Percentiles rank a stretch among this genome's conserved stretches.
phyloP scores from a whole-genome alignment of 345 rosid genomes.

The Brassica rapa region DNA sequence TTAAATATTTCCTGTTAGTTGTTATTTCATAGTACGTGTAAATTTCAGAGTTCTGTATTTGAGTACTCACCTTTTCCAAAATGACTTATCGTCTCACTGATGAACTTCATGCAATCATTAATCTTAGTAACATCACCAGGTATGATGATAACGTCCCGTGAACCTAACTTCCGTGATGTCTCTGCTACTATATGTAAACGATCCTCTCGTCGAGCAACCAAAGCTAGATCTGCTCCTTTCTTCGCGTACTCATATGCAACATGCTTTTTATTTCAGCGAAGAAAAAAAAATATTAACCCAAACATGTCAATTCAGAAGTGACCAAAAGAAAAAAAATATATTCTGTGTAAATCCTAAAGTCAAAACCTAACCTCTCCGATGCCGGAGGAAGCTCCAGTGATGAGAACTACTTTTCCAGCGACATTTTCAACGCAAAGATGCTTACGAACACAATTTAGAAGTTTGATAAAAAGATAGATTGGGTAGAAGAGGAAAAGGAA shows the following conservation, averaged over 20 bases:
- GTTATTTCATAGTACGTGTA: neutral
- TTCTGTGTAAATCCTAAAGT: neutral
- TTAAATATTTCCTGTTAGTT: neutral
- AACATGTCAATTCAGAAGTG: neutral
- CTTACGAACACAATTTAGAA: neutral
- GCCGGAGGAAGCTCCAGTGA: conserved; percentile 6
- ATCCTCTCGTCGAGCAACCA: conserved; percentile 1
- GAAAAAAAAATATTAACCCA: neutral
- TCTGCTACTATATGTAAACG: neutral
- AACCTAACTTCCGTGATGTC: conserved; percentile 29
- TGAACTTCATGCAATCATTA: conserved; percentile 37
- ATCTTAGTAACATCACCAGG: conserved; percentile 35
- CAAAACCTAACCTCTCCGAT: neutral
- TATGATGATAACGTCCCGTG: conserved; percentile 28
- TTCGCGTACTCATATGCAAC: neutral
- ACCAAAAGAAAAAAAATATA: neutral
- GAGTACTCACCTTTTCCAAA: conserved; percentile 35
- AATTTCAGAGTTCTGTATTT: neutral
- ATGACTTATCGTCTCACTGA: conserved; percentile 29
- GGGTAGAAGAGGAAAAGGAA: neutral
- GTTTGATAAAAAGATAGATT: neutral
- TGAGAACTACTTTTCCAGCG: neutral
- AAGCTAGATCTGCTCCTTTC: neutral
- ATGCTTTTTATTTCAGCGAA: neutral
- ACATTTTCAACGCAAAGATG: neutral